Conservation (phyloP, 2,329 filamentous ascomycete species). For the Cladobotryum protrusum region DNA sequence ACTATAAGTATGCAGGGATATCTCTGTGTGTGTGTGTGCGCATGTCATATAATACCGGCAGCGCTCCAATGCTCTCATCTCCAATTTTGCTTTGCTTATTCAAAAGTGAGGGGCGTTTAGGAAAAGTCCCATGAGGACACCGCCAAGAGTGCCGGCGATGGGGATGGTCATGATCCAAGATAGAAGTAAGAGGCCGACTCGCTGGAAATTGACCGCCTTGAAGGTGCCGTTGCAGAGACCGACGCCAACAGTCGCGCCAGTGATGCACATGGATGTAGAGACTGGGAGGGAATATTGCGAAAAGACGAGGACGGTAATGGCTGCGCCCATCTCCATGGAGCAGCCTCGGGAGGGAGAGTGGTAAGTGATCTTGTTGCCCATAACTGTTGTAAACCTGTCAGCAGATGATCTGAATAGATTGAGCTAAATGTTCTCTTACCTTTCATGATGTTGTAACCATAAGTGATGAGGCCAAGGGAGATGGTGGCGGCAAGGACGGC, state of each 20-base stretch:
- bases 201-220: constrained; percentile 71
- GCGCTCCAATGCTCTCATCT: neutral
- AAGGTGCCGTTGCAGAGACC: constrained; percentile 68
- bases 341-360: constrained; percentile 52
- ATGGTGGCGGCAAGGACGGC: constrained; percentile 60
- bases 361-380: constrained; percentile 77
- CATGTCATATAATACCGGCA: no score
- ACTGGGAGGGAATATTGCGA: constrained; percentile 70
- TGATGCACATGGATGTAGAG: constrained; percentile 75
- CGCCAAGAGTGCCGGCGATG: constrained; percentile 36
- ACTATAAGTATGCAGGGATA: no score
- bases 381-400: constrained; percentile 42
- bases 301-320: constrained; percentile 70
- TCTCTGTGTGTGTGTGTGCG: no score
- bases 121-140: constrained; percentile 33
- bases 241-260: constrained; percentile 70
- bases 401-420: neutral
- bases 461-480: constrained; percentile 63
- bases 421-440: constrained; percentile 37
- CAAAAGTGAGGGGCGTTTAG: constrained; percentile 34
- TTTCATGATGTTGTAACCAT: constrained; percentile 83
- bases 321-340: constrained; percentile 76
- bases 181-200: constrained; percentile 59
- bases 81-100: neutral
- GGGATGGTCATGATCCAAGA: constrained; percentile 50